Percentiles rank a stretch among this genome's conserved stretches.
Conservation (phyloP, 73 alveolate genomes). For the Breviolum minutum region DNA sequence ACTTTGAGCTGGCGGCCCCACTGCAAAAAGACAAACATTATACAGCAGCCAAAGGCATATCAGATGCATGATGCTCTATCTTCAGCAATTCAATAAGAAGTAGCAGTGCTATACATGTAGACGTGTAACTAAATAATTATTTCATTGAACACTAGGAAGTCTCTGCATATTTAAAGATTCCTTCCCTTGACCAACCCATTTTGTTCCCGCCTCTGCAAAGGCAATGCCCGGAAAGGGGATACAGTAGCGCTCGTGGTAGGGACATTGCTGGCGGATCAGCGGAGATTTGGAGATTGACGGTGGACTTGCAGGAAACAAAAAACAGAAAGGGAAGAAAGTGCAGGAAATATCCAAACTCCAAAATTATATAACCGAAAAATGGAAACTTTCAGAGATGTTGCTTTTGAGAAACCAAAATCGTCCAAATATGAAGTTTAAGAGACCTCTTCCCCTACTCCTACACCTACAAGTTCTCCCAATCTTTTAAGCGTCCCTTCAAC, state of each 20-base stretch:
- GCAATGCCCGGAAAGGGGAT: conserved; percentile 87
- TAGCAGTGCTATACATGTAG: too few relatives aligned
- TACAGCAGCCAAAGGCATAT: too few relatives aligned
- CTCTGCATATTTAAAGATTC: background rate
- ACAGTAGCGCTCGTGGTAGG: conserved; percentile 87
- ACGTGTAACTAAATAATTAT: too few relatives aligned
- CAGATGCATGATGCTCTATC: too few relatives aligned
- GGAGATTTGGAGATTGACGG: background rate
- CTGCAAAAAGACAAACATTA: background rate
- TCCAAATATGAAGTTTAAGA: too few relatives aligned
- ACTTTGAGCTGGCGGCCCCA: background rate
- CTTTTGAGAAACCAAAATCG: too few relatives aligned
- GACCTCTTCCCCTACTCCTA: background rate
- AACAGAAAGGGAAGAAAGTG: too few relatives aligned
- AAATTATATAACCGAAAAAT: background rate
- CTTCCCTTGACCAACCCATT: too few relatives aligned
- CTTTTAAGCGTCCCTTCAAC: background rate
- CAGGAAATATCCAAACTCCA: background rate
- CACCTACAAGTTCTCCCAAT: background rate
- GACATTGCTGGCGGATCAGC: conserved; percentile 37
- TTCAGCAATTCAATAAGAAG: too few relatives aligned
- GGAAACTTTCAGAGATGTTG: too few relatives aligned
- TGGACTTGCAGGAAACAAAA: background rate
- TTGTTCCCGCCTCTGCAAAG: conserved; percentile 18
- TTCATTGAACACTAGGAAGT: background rate